phyloP scores from a whole-genome alignment of 2,329 filamentous ascomycete species.

The Aspergillus eucalypticola region DNA sequence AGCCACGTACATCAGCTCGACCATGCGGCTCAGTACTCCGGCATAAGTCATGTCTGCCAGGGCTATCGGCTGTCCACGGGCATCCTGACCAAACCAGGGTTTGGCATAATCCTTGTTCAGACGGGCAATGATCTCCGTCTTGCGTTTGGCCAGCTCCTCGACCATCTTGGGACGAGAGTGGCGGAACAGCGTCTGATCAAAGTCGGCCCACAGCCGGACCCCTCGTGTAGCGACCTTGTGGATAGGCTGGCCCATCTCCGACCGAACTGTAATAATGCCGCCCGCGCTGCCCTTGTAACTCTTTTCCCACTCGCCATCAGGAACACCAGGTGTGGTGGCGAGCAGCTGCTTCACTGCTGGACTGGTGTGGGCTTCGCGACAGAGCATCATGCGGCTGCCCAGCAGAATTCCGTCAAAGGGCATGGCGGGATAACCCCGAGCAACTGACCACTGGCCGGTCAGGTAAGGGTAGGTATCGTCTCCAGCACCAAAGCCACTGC shows the following conservation, averaged over 20 bases:
- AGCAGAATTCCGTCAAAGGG: background rate
- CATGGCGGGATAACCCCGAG: background rate
- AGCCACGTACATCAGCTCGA: background rate
- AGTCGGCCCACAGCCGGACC: background rate
- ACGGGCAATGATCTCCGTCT: background rate
- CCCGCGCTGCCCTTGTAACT: background rate
- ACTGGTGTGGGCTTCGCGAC: background rate
- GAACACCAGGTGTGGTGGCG: background rate
- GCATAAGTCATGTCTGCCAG: background rate
- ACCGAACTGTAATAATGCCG: background rate
- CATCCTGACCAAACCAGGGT: background rate
- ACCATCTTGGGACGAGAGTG: background rate
- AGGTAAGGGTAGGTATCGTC: background rate
- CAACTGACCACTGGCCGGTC: background rate
- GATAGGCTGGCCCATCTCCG: background rate
- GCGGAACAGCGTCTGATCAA: background rate
- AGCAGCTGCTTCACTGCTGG: background rate
- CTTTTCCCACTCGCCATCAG: background rate
- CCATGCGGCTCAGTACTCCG: background rate
- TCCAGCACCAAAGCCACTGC: background rate
- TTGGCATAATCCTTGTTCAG: background rate
- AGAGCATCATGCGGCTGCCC: background rate
- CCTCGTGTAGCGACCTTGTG: background rate
- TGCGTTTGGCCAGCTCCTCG: background rate
- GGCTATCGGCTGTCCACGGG: background rate